Evolutionary conservation across 2,329 filamentous ascomycete species (phyloP).

Genomic region (Botryosphaeria agaves): DNA sequence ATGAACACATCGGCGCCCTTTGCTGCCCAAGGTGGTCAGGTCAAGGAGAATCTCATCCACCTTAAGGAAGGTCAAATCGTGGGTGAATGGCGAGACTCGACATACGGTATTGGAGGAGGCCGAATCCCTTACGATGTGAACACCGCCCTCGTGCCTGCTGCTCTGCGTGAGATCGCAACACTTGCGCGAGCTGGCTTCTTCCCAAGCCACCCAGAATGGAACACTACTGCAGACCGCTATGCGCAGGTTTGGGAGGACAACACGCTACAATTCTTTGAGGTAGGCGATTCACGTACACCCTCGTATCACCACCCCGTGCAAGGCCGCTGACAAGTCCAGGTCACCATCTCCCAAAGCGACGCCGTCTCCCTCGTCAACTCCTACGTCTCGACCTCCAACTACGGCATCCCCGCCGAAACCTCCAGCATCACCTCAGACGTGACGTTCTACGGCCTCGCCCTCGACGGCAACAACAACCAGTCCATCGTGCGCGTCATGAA

Average conservation of each 20-base stretch:
- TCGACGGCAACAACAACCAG: conserved; percentile 34
- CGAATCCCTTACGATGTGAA: conserved; percentile 50
- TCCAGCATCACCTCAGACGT: conserved; percentile 26
- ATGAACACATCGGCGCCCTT: conserved; percentile 39
- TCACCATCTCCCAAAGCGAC: conserved; percentile 22
- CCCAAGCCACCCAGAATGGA: conserved; percentile 30
- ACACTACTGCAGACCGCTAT: conserved; percentile 25
- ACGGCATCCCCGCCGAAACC: conserved; percentile 27
- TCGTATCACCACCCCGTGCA: background rate
- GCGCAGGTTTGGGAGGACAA: conserved; percentile 45
- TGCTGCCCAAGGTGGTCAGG: conserved; percentile 27
- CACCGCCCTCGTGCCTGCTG: conserved; percentile 43
- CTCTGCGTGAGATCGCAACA: conserved; percentile 37
- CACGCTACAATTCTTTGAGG: conserved; percentile 39
- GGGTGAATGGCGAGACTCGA: conserved; percentile 47
- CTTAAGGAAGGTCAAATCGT: conserved; percentile 36
- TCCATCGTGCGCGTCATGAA: conserved; percentile 40
- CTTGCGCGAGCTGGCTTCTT: conserved; percentile 35
- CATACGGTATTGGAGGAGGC: conserved; percentile 41
- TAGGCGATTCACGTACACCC: conserved; percentile 8
- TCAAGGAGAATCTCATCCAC: conserved; percentile 36
- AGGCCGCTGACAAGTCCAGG: conserved; percentile 1
- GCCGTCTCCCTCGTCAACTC: conserved; percentile 29
- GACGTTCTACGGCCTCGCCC: conserved; percentile 37
- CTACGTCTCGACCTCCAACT: conserved; percentile 28